Evolutionary conservation across 1,284 basidiomycete species (phyloP).

Genomic region (Boletellus sp.): DNA sequence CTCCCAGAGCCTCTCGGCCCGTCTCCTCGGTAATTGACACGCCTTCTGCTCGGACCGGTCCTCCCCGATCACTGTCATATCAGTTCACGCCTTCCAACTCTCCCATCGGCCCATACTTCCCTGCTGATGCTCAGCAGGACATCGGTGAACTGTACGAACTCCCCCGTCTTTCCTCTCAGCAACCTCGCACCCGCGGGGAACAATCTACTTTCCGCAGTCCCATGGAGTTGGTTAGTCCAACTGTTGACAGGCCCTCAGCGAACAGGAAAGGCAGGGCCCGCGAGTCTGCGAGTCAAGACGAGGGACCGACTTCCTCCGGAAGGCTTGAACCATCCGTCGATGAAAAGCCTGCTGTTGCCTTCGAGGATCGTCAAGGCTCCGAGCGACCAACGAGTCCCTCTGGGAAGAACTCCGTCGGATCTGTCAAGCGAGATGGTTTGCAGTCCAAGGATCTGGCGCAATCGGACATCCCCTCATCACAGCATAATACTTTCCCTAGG

Average conservation of each 20-base stretch:
- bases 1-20: slow-evolving; percentile 7
- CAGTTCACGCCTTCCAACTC: slow-evolving; percentile 51
- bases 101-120: slow-evolving; percentile 33
- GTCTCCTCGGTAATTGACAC: slow-evolving; percentile 39
- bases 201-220: slow-evolving; percentile 57
- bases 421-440: slow-evolving; percentile 4
- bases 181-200: slow-evolving; percentile 24
- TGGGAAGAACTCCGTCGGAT: slow-evolving; percentile 6
- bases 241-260: slow-evolving; percentile 36
- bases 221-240: slow-evolving; percentile 43
- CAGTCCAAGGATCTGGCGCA: slow-evolving; percentile 13
- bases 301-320: slow-evolving; percentile 48
- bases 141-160: slow-evolving; percentile 24
- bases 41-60: slow-evolving; percentile 65
- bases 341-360: slow-evolving; percentile 38
- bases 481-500: slow-evolving; percentile 44
- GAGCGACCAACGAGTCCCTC: slow-evolving; percentile 8
- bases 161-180: slow-evolving; percentile 26
- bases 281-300: slow-evolving; percentile 46
- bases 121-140: slow-evolving; percentile 18
- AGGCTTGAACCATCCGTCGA: slow-evolving; percentile 59
- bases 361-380: slow-evolving; percentile 22
- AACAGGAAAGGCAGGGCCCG: slow-evolving; percentile 57
- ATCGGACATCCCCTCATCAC: slow-evolving; percentile 34
- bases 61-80: slow-evolving; percentile 69